These are phyloP conservation scores for Citrus reticulata DNA, from an alignment of 345 rosid species.

Conservation along the genomic window DNA sequence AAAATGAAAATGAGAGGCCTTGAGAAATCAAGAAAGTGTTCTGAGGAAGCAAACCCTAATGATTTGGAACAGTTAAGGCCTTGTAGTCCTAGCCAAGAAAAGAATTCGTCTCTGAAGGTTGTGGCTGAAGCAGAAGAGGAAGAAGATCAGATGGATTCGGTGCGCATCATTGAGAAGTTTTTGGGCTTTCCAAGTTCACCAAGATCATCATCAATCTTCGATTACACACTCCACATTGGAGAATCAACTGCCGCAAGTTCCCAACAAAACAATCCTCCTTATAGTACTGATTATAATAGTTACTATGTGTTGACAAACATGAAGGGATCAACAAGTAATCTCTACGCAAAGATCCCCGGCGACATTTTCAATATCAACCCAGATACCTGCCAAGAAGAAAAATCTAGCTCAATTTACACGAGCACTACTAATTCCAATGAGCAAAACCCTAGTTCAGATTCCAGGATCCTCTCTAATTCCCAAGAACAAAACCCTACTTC, in stretches of 20 bases:
- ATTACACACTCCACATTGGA: constrained; percentile 21
- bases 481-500: constrained; percentile 23
- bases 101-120: constrained; percentile 7
- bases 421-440: constrained; percentile 6
- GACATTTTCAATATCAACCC: constrained; percentile 14
- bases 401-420: constrained; percentile 19
- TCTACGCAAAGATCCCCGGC: constrained; percentile 29
- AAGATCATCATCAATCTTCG: constrained; percentile 20
- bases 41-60: constrained; percentile 38
- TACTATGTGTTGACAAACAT: constrained; percentile 23
- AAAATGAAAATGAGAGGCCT: constrained; percentile 41
- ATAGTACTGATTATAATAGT: constrained; percentile 13
- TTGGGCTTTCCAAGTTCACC: constrained; percentile 31
- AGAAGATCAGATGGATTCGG: constrained; percentile 38
- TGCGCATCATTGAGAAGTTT: constrained; percentile 50
- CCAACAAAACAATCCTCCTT: constrained; percentile 20
- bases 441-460: constrained; percentile 20
- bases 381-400: constrained; percentile 11
- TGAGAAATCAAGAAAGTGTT: constrained; percentile 8
- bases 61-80: constrained; percentile 19
- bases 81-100: constrained; percentile 18
- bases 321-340: constrained; percentile 26
- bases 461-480: constrained; percentile 12
- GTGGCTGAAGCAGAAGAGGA: constrained; percentile 24
- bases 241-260: constrained; percentile 18